Evolutionary conservation across 768 basidiomycete species (phyloP).

Genomic region (Tubosaeta sp.): DNA sequence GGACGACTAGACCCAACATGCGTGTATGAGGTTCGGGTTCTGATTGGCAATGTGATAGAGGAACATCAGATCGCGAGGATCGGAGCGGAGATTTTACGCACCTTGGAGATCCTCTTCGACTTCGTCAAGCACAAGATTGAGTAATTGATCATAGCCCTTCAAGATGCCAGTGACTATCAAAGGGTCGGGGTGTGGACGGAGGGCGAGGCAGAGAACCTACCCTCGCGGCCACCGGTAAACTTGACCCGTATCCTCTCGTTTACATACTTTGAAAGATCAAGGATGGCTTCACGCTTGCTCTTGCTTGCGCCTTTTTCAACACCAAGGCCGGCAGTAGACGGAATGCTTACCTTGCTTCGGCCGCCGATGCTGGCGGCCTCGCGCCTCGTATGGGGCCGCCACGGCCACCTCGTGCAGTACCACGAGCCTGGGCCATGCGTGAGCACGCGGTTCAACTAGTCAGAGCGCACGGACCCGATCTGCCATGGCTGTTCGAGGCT

Average conservation of each 20-base stretch:
- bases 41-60: conserved; percentile 23
- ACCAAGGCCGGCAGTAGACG: conserved; percentile 6
- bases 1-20: conserved; percentile 78
- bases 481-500: conserved; percentile 22
- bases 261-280: conserved; percentile 92
- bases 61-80: conserved; percentile 10
- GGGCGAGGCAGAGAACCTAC: conserved; percentile 35
- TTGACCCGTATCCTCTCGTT: conserved; percentile 92
- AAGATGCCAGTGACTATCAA: conserved; percentile 78
- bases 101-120: conserved; percentile 81
- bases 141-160: conserved; percentile 94
- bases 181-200: background rate
- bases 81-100: conserved; percentile 29
- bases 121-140: conserved; percentile 96
- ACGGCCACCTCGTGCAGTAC: conserved; percentile 44
- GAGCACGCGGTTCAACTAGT: conserved; percentile 13
- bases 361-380: conserved; percentile 9
- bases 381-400: conserved; percentile 33
- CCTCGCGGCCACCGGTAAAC: conserved; percentile 97
- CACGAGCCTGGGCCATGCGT: conserved; percentile 51
- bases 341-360: conserved; percentile 27
- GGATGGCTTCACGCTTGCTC: conserved; percentile 83
- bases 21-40: conserved; percentile 64
- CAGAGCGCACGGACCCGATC: conserved; percentile 26
- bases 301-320: conserved; percentile 33